A percentile compares a stretch with the other conserved stretches of the same genome.
Conservation (phyloP, 2,329 filamentous ascomycete genomes). For the Fusarium duplospermum region DNA sequence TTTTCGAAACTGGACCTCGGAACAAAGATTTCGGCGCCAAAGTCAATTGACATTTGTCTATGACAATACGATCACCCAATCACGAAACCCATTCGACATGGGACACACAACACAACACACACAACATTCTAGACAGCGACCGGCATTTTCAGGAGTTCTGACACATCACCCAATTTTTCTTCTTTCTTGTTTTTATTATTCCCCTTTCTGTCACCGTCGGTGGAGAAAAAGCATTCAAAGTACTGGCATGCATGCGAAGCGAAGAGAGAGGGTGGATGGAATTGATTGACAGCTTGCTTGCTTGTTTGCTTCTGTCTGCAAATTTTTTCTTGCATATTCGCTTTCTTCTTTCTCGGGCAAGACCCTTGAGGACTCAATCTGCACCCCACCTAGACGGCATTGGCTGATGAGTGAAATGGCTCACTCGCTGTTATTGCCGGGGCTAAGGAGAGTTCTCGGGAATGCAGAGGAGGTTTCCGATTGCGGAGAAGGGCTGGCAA, state of each 20-base stretch:
- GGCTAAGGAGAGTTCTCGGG: constrained; percentile 24
- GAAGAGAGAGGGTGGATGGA: not conserved
- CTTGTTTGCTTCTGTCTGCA: constrained; percentile 30
- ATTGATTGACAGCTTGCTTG: not conserved
- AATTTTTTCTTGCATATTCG: not conserved
- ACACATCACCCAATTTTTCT: constrained; percentile 28
- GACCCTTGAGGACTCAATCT: constrained; percentile 16
- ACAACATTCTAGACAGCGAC: constrained; percentile 40
- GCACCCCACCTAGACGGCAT: constrained; percentile 27
- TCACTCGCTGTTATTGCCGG: constrained; percentile 22
- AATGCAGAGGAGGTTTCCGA: not conserved
- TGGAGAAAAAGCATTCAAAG: constrained; percentile 32
- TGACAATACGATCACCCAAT: constrained; percentile 23
- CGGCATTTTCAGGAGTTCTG: constrained; percentile 42
- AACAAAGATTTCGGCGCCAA: constrained; percentile 16
- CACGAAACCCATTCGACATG: constrained; percentile 36
- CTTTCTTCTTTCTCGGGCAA: constrained; percentile 14
- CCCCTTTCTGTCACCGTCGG: constrained; percentile 33
- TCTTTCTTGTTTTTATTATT: constrained; percentile 31
- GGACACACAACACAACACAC: constrained; percentile 15
- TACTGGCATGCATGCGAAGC: constrained; percentile 29
- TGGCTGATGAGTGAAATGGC: constrained; percentile 27
- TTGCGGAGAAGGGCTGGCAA: constrained; percentile 25
- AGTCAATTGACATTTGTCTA: constrained; percentile 20
- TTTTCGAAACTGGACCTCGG: constrained; percentile 17